Evolutionary conservation across 441 rosid species (phyloP).

Genomic region (Erodium moschatum): DNA sequence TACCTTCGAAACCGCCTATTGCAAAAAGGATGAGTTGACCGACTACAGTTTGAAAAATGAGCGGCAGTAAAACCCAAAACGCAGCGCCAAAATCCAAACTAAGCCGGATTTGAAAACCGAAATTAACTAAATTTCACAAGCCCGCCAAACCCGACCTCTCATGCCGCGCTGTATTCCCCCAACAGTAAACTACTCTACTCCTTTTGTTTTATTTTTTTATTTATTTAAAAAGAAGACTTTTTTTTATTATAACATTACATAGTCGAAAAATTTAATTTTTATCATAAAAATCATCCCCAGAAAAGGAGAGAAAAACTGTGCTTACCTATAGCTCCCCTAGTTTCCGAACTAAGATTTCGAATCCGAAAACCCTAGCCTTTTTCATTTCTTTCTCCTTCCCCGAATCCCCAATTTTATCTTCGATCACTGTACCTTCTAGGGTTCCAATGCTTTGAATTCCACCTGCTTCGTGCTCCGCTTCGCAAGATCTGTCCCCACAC

Average conservation of each 20-base stretch:
- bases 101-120: conserved; percentile 32
- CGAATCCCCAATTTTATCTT: neutral
- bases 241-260: no score
- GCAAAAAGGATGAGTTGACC: no score
- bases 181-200: neutral
- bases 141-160: conserved; percentile 33
- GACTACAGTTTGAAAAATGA: no score
- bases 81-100: conserved; percentile 18
- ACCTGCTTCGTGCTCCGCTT: conserved; percentile 4
- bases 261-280: neutral
- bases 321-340: neutral
- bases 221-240: neutral
- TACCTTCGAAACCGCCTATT: no score
- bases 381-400: conserved; percentile 3
- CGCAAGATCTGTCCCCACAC: neutral
- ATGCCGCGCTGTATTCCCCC: neutral
- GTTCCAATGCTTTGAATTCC: conserved; percentile 35
- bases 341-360: neutral
- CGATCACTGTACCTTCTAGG: conserved; percentile 24
- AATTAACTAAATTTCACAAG: conserved; percentile 29
- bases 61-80: no score
- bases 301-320: neutral
- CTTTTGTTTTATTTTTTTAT: no score
- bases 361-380: conserved; percentile 20
- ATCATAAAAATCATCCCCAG: neutral